Evolutionary conservation across 2,329 filamentous ascomycete genomes (phyloP), one percentile per base, ranked within the genome.

Genomic region (Pseudonectria foliicola): DNA sequence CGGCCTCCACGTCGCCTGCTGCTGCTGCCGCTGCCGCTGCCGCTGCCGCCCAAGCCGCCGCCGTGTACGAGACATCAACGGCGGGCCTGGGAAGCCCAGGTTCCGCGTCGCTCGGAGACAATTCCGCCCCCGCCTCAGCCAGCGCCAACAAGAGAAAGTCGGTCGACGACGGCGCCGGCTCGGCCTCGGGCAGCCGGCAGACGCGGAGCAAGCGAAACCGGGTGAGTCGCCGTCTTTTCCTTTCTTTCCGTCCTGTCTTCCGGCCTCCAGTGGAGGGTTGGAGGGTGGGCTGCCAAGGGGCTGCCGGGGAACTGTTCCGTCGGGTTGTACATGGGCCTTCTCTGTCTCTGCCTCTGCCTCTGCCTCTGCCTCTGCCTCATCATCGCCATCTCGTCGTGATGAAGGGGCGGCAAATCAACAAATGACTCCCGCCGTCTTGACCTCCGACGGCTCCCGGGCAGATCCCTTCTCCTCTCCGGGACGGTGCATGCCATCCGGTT

Each of bases 131-230:
- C 18, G 43, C 43, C 27, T 37, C 43, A 31, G 48, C 40, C 36
- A 52, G 42, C 42, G 43, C 46, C 45, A 58, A 43, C 44, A 62
- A 60, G 55, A 56, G 56, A 35, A 62, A 63, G 54, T 60, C 59
- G 12, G 53, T 63, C 8, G 65, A 67, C 25, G 68, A 70, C 26
- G 65, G 59, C 1, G 47, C 46, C 11, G 45, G 43, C 13, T 40
- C 45, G 11, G 48, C 18, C 18, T 21, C 18, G 18, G 18, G 18
- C 18, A 21, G 56, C 13, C 73, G 70, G 54, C 70, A 73, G 59
- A 73, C 74, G 56, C 61, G 74, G 46, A 77, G 71, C 55, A 79
- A 78, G 54, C 68, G 75, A 39, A 79, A 78, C 45, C 60, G 75
- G 53, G 71, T 75, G 47, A 60, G 68, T 68, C 29, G 6, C 16